Evolutionary conservation across 208 protist genomes (phyloP), one percentile per base, ranked within the genome.

Genomic region (Crithidia bombi): DNA sequence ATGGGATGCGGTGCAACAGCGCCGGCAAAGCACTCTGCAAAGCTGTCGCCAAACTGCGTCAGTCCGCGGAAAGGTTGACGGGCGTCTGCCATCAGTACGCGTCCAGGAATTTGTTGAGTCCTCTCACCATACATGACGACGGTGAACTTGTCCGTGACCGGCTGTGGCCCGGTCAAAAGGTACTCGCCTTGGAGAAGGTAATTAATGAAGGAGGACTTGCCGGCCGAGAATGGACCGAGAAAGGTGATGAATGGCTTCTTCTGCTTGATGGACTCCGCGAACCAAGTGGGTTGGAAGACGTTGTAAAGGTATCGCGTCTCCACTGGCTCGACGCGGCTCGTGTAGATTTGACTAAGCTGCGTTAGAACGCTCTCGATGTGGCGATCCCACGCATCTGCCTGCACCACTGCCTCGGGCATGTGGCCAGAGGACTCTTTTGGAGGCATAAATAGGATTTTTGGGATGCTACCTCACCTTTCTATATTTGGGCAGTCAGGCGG

Each of bases 141-240:
- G 17, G 94, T 95, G 72, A 98, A 98, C 73, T 94, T 93, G 78
- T 97, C 92, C 2, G 96, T 98, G 19, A 97, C 95, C 25, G 97
- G 97, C 75, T 99, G 96, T 23, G 94, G 95, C 2, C 96, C 96
- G n/a, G 90, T 95, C n/a, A 78, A 50, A n/a, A 96, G 80, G 51
- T 79, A 79, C n/a, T 95, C 78, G 49, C 76, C 71, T 46, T 95
- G 93, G 39, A 98, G 67, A 33, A 97, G 67, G 69, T 96, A 97
- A 57, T 96, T 94, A 74, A 99, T 97, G 70, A 99, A 98, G 5
- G 95, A 94, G 21, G 94, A 98, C 73, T 98, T 98, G 54, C 97
- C 91, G 21, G 86, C 51, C 26, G 91, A 96, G 71, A 92, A 96
- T 35, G 91, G 91, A 21, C 91, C 91, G n/a, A 96, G 76, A 62